Conservation (phyloP, 495 filamentous ascomycete genomes). For the Lentithecium fluviatile region DNA sequence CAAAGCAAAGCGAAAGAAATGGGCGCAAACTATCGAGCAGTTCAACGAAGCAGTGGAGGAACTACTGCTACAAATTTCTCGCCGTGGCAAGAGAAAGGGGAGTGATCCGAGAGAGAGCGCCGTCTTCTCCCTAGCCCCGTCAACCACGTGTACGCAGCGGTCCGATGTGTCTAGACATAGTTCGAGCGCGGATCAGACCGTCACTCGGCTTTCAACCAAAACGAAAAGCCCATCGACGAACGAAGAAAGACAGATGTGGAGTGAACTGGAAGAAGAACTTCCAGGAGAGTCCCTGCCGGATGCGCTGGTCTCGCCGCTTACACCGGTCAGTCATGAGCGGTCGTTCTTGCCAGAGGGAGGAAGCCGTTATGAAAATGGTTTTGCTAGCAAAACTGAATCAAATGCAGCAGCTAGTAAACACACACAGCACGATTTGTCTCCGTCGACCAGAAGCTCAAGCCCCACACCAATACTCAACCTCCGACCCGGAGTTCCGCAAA, state of each 20-base stretch:
- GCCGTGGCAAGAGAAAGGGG: background rate
- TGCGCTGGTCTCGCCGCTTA: too few relatives aligned
- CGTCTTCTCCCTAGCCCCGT: slow-evolving; percentile 9
- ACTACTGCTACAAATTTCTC: background rate
- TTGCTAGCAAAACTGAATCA: background rate
- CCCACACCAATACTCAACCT: background rate
- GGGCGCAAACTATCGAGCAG: background rate
- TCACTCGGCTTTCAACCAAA: too few relatives aligned
- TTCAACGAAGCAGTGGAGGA: slow-evolving; percentile 5
- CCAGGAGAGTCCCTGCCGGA: too few relatives aligned
- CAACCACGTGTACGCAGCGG: background rate
- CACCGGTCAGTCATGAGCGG: too few relatives aligned
- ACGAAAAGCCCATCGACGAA: too few relatives aligned
- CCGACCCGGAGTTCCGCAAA: background rate
- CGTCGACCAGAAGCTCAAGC: background rate
- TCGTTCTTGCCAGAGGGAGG: too few relatives aligned
- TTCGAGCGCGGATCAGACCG: background rate
- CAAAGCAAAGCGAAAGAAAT: background rate
- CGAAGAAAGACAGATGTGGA: too few relatives aligned
- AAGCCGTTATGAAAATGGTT: too few relatives aligned
- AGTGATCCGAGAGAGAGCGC: slow-evolving; percentile 13
- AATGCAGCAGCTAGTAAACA: too few relatives aligned
- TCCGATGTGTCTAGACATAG: background rate
- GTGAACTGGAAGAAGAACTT: too few relatives aligned
- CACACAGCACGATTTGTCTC: too few relatives aligned